Conservation (phyloP, 2,329 filamentous ascomycete genomes). For the Diaporthe velutina region DNA sequence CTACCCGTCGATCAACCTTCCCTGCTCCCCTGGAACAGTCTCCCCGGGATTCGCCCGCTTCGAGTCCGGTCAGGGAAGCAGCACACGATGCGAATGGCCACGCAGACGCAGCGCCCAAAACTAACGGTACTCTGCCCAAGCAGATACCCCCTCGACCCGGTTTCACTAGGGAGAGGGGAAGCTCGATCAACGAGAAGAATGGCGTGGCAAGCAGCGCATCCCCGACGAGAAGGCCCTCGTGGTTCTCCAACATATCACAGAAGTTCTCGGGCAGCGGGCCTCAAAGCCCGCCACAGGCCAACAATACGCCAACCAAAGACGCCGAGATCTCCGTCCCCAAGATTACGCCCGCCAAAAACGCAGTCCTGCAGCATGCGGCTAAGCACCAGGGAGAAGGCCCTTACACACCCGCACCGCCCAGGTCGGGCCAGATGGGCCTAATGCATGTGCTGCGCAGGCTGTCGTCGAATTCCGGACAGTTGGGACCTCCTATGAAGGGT, state of each 20-base stretch:
- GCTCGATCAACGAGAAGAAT: slow-evolving; percentile 50
- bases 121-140: slow-evolving; percentile 42
- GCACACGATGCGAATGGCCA: slow-evolving; percentile 39
- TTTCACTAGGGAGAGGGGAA: slow-evolving; percentile 45
- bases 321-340: slow-evolving; percentile 63
- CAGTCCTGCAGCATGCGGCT: slow-evolving; percentile 68
- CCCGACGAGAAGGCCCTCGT: slow-evolving; percentile 77
- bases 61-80: slow-evolving; percentile 36
- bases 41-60: slow-evolving; percentile 40
- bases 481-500: slow-evolving; percentile 61
- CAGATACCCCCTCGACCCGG: slow-evolving; percentile 49
- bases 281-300: slow-evolving; percentile 49
- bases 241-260: slow-evolving; percentile 93
- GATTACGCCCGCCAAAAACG: slow-evolving; percentile 66
- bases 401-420: slow-evolving; percentile 82
- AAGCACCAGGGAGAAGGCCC: slow-evolving; percentile 72
- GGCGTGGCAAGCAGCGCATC: slow-evolving; percentile 50
- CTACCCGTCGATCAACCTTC: slow-evolving; percentile 41
- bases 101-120: slow-evolving; percentile 32
- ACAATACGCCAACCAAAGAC: slow-evolving; percentile 51
- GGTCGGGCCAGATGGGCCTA: slow-evolving; percentile 76
- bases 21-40: slow-evolving; percentile 40
- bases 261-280: slow-evolving; percentile 78
- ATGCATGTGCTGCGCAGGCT: slow-evolving; percentile 86
- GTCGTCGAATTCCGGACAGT: slow-evolving; percentile 70